Evolutionary conservation across 2,329 filamentous ascomycete genomes (phyloP).

Genomic region (Aspergillus intermedius): DNA sequence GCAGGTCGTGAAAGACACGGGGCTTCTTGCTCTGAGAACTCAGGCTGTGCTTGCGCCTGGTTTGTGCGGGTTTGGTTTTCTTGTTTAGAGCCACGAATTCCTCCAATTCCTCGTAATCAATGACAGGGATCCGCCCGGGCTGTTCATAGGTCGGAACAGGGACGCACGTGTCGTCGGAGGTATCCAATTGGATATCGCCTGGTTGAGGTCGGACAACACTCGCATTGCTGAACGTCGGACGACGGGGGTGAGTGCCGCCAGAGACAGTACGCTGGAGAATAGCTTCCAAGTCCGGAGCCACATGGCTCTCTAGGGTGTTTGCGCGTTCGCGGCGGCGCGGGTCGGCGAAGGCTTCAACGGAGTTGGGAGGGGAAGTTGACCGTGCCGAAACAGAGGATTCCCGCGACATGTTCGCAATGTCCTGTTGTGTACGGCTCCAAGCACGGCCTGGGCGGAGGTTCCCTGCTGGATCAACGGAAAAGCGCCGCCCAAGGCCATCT

Average conservation of each 20-base stretch:
- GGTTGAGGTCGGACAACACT: constrained; percentile 49
- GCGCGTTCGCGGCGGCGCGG: constrained; percentile 75
- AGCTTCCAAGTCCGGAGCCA: constrained; percentile 49
- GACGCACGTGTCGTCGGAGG: constrained; percentile 69
- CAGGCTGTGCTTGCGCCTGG: constrained; percentile 38
- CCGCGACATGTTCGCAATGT: constrained; percentile 37
- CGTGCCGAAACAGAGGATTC: constrained; percentile 52
- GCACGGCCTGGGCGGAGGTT: constrained; percentile 27
- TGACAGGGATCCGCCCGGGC: constrained; percentile 71
- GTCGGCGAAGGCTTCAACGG: constrained; percentile 93
- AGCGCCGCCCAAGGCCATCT: constrained; percentile 30
- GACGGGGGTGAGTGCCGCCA: constrained; percentile 56
- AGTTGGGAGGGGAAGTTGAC: constrained; percentile 85
- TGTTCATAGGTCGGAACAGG: constrained; percentile 61
- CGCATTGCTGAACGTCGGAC: constrained; percentile 54
- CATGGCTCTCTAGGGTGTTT: constrained; percentile 57
- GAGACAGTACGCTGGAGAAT: constrained; percentile 67
- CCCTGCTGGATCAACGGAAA: constrained; percentile 38
- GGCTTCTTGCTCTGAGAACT: constrained; percentile 47
- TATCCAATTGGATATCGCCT: constrained; percentile 29
- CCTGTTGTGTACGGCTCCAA: constrained; percentile 32
- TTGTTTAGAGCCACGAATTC: constrained; percentile 68
- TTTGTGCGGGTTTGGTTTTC: constrained; percentile 40
- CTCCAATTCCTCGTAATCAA: constrained; percentile 89
- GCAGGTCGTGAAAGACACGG: constrained; percentile 57